Base-by-base conservation (phyloP, 2,329 filamentous ascomycete species). In the Graphium sp. region DNA sequence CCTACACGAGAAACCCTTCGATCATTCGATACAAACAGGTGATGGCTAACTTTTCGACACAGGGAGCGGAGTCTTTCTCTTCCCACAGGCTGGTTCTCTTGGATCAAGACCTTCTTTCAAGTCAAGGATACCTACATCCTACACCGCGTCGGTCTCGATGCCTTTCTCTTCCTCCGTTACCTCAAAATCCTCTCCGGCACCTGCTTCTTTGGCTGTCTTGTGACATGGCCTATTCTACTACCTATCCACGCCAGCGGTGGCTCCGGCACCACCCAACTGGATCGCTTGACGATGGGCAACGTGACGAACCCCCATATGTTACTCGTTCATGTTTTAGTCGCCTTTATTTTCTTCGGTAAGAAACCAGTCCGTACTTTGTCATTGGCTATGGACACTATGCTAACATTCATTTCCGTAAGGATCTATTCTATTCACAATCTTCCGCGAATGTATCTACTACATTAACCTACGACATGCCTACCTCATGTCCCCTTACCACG, bases 401-500 rank as follows among this genome's bases (percentile, higher is more conserved):
- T 24, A 22, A 21, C 3, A 7, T n/a, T 3, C 7, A 17, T 17
- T 6, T 19, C 12, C 9, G 13, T 8, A 23, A 50, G 58, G 70
- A 32, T 94, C 95, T 48, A 64, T 98, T 34, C 74, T 94, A 50
- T 87, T 83, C 52, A 81, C 83, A 43, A 72, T 98, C 31, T 82
- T 82, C 18, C 73, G 89, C 35, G 89, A 98, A 52, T 75, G 75
- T 45, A 76, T 98, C 41, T 95, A 77, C 64, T 92, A 84, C 51
- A 81, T 94, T 56, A 92, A 92, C 42, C 55, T 95, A 29, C 80
- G 87, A 37, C 89, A 95, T 54, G 87, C 87, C 1, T 95, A 91
- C 55, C 70, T 85, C n/a, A 62, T 92, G 32, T 81, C 83, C 3
- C 83, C 81, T 1, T 61, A 79, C 28, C 87, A 92, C 44, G 69